Conservation (phyloP, 1,139 yeast genomes). For the Candida glucosophila region DNA sequence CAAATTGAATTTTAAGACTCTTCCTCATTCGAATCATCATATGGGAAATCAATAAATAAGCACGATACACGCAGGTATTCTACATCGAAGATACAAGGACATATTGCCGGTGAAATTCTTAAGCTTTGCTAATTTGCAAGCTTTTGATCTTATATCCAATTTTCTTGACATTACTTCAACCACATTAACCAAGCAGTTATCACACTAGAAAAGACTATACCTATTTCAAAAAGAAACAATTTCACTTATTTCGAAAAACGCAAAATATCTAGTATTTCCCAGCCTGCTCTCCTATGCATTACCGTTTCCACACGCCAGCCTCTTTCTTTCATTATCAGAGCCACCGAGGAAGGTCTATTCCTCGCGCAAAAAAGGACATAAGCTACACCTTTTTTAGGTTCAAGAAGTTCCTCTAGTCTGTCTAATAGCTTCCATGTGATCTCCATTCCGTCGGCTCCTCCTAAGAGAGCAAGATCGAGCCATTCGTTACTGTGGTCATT, state of each 20-base stretch:
- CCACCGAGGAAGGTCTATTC: constrained; percentile 64
- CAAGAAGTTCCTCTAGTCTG: constrained; percentile 37
- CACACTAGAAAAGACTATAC: too few relatives aligned
- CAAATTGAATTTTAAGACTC: too few relatives aligned
- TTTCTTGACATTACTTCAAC: too few relatives aligned
- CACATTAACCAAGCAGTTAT: too few relatives aligned
- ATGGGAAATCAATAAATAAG: too few relatives aligned
- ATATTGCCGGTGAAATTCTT: too few relatives aligned
- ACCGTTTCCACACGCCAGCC: constrained; percentile 53
- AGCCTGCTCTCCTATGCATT: constrained; percentile 74
- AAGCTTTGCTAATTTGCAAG: too few relatives aligned
- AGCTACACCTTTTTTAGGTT: constrained; percentile 54
- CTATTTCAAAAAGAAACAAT: background rate
- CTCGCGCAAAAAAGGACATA: constrained; percentile 82
- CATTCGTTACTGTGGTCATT: constrained; percentile 44
- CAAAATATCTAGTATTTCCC: constrained; percentile 85
- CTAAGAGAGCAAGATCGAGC: constrained; percentile 84
- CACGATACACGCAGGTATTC: too few relatives aligned
- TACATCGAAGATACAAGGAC: too few relatives aligned
- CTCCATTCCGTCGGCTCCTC: constrained; percentile 86
- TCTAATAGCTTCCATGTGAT: constrained; percentile 61
- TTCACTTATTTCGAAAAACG: constrained; percentile 24
- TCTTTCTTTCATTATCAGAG: constrained; percentile 30
- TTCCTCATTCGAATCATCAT: too few relatives aligned
- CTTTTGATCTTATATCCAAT: too few relatives aligned